Evolutionary conservation across 768 basidiomycete genomes (phyloP), one percentile per base, ranked within the genome.

Genomic region (Nidularia pulvinata): DNA sequence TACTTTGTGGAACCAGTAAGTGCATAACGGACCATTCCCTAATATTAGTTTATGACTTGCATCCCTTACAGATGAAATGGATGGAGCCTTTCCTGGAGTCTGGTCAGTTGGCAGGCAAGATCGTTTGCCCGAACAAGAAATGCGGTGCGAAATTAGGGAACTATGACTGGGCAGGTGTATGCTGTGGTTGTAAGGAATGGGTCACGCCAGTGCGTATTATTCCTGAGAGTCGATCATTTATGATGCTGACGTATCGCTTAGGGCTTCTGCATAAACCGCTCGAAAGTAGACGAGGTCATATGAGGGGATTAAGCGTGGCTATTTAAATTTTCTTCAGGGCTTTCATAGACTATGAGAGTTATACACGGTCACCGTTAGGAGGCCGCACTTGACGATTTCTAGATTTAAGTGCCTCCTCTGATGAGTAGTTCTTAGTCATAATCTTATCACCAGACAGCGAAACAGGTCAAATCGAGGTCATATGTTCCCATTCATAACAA

Each of bases 111-210:
- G 82, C 86, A 0, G 97, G 97, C 14, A 97, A 95, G 78, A 91
- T 99, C 59, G 55, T 82, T 0, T 99, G 97, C 61, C 97, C 97
- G 3, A 96, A 95, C 68, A 80, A 86, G n/a, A 94, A 91, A 63
- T 99, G 97, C 61, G 80, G 81, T 2, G 86, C 83, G 25, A 99
- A 99, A 72, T 77, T 99, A 14, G 97, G 97, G 2, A 97, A 92
- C 66, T 98, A 87, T 61, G 95, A 97, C 65, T 99, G 97, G 97
- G 93, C 95, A 4, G 96, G 96, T 0, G 85, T 92, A 32, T 83
- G 87, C 61, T 96, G 95, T 65, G 89, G 91, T 22, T 98, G 95
- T 64, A 90, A 88, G 61, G 84, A 86, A 62, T 98, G 95, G 95
- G 91, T 96, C 30, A 88, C 86, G 7, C 95, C 95, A 44, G 94